Percentiles rank a stretch among this genome's conserved stretches.
Evolutionary conservation across 2,329 filamentous ascomycete genomes (phyloP).

Genomic region (Dendrostoma leiphaemia): DNA sequence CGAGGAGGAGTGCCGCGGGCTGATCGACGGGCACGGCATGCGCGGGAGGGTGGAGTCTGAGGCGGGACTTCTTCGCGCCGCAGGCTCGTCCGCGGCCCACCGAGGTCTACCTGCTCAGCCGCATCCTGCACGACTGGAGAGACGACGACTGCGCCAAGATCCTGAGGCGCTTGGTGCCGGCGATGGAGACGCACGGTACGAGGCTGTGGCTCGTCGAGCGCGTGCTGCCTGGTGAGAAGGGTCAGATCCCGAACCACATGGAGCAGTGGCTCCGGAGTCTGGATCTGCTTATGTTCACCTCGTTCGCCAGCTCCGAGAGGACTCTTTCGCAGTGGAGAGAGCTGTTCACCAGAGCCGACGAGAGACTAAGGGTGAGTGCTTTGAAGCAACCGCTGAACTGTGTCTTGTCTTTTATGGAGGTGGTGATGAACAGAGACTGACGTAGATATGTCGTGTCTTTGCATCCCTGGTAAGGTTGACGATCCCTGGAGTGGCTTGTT

Average conservation of each 20-base stretch:
- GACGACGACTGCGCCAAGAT: constrained; percentile 35
- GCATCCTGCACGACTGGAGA: constrained; percentile 38
- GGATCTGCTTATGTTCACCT: constrained; percentile 18
- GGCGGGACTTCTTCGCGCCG: constrained; percentile 34
- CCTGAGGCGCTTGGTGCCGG: constrained; percentile 31
- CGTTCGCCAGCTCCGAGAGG: constrained; percentile 18
- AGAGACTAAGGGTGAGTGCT: constrained; percentile 5
- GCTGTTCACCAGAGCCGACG: constrained; percentile 14
- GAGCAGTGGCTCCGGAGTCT: constrained; percentile 6
- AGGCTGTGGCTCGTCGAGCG: constrained; percentile 17
- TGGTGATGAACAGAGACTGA: not conserved
- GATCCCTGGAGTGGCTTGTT: not conserved
- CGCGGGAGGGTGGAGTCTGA: not conserved
- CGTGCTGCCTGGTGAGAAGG: constrained; percentile 16
- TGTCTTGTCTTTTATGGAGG: not conserved
- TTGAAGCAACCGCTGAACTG: not conserved
- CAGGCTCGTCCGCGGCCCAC: constrained; percentile 29
- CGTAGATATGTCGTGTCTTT: too few relatives aligned
- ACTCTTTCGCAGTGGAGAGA: constrained; percentile 9
- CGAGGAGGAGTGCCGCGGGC: too few relatives aligned
- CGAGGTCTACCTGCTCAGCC: constrained; percentile 34
- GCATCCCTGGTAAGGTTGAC: too few relatives aligned
- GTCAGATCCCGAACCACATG: constrained; percentile 13
- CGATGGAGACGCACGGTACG: constrained; percentile 25
- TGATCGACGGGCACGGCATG: not conserved